phyloP scores from a whole-genome alignment of 2,329 filamentous ascomycete genomes.

The Podosphaera fusca region DNA sequence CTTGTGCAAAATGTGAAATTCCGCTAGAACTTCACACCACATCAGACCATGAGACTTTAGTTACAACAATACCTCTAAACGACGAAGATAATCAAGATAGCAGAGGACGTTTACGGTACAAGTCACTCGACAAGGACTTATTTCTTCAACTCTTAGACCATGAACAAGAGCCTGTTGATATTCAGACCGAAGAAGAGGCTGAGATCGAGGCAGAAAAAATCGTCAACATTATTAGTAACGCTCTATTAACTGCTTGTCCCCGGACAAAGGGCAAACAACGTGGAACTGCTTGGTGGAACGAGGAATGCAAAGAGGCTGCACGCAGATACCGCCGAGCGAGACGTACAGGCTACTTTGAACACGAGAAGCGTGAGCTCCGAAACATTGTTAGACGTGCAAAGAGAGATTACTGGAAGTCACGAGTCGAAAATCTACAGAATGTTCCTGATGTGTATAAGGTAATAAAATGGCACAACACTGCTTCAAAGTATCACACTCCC shows the following conservation, averaged over 20 bases:
- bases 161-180: too few relatives aligned
- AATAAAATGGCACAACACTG: background rate
- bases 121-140: too few relatives aligned
- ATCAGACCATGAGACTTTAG: background rate
- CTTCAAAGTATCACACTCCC: background rate
- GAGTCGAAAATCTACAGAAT: background rate
- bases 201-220: background rate
- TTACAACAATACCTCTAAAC: background rate
- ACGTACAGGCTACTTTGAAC: background rate
- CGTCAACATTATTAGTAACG: background rate
- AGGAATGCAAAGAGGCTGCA: background rate
- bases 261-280: background rate
- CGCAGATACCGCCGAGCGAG: background rate
- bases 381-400: background rate
- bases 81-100: too few relatives aligned
- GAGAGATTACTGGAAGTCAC: background rate
- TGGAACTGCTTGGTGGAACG: background rate
- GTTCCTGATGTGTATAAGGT: background rate
- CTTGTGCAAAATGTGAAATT: constrained; percentile 1
- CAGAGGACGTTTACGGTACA: too few relatives aligned
- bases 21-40: background rate
- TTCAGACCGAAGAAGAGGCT: too few relatives aligned
- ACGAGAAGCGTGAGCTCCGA: background rate
- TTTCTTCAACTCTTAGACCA: too few relatives aligned
- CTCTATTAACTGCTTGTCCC: background rate